Evolutionary conservation across 106 monocot genomes (phyloP), one percentile per base, ranked within the genome.

Genomic region (Acorus calamus): DNA sequence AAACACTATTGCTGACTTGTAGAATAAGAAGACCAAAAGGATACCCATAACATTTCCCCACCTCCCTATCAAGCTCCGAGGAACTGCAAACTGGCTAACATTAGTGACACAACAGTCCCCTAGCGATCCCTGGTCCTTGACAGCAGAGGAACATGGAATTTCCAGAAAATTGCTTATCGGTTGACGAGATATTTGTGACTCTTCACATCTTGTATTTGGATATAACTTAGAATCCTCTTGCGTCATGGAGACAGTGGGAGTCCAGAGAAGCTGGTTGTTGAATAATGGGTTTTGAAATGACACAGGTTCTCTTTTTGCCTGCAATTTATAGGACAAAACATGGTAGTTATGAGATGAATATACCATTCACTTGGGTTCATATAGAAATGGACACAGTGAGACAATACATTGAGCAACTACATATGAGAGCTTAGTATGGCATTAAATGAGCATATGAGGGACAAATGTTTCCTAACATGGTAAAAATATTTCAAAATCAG

Each of bases 41-140:
- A 87, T 96, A 98, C 98, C 98, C 91, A 98, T 88, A 61, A 88
- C 98, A 60, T 56, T 87, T 70, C 98, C 92, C 98, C 98, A 92
- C 64, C 98, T 85, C 47, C 88, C 85, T 57, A 98, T 92, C 77
- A 92, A 83, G 66, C 63, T 79, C 47, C 50, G 28, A 3, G 91
- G 92, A 50, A 92, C 92, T 53, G 11, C 44, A 71, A 74, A 88
- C 4, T 61, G 53, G 49, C 28, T 28, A 28, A 28, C 0, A 28
- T 28, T 1, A 28, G 28, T 28, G 1, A 28, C 28, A 28, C 0
- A 28, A 28, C 28, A 28, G 28, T 28, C 28, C 28, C 28, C 28
- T 28, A 28, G 28, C 28, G 28, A 28, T 28, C 28, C 28, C 28
- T 28, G 28, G 28, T 28, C 28, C 28, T 28, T 1, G 28, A 28